Percentiles rank a stretch among this genome's conserved stretches.
phyloP scores from a whole-genome alignment of 306 rosid species.

The Rosa multiflora region DNA sequence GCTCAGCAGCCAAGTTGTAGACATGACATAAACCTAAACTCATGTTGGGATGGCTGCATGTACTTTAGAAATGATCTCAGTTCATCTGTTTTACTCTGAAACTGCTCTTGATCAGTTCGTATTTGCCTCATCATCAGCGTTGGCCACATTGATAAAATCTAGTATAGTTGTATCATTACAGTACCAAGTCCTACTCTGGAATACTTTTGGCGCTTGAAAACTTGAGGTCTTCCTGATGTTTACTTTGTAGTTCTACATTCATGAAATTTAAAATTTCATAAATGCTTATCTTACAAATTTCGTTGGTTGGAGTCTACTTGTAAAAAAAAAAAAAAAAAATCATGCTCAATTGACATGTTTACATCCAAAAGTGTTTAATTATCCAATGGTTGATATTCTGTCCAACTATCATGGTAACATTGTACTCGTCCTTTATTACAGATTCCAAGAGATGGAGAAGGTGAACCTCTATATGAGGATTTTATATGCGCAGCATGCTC shows the following conservation, averaged over 20 bases:
- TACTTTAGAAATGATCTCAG: background rate
- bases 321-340: background rate
- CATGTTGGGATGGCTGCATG: background rate
- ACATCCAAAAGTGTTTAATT: background rate
- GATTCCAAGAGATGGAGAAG: constrained; percentile 97
- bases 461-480: constrained; percentile 85
- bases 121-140: background rate
- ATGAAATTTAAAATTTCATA: background rate
- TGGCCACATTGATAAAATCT: background rate
- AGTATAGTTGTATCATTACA: background rate
- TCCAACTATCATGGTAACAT: background rate
- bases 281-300: background rate
- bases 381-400: background rate
- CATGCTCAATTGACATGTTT: background rate
- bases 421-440: constrained; percentile 30
- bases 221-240: background rate
- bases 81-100: background rate
- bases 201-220: background rate
- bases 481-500: constrained; percentile 84
- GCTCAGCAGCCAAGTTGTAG: background rate
- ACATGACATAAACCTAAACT: background rate
- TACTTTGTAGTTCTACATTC: background rate
- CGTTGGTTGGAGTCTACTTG: background rate
- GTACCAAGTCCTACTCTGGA: background rate
- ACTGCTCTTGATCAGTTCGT: background rate